Evolutionary conservation across 2,329 filamentous ascomycete genomes (phyloP), one percentile per base, ranked within the genome.

Genomic region (Pseudogymnoascus sp.): DNA sequence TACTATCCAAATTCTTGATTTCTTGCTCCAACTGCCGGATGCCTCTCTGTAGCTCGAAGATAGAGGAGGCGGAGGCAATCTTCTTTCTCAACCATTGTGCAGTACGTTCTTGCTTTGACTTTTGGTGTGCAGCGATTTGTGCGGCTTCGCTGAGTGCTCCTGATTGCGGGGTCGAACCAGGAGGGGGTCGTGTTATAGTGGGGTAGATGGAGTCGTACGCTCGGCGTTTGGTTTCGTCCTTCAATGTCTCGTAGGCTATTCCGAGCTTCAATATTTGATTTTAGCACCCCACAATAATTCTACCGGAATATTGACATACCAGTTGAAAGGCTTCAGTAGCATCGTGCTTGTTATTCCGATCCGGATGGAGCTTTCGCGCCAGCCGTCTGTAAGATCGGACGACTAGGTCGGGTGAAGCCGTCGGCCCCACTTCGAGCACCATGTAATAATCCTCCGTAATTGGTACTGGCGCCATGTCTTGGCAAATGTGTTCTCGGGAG

Each of bases 211-310:
- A 63, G 55, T 76, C 70, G 67, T 76, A 76, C 7, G 30, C 61
- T 65, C 66, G 67, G 11, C 74, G 73, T 65, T 69, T 66, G 41
- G 4, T 61, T 63, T 67, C 67, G 60, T 75, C 70, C 22, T 70
- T 72, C 52, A 75, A 66, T n/a, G 72, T 75, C 61, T 75, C 72
- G 62, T 75, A 75, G 35, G 74, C 74, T 66, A 38, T 60, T 60
- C 38, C 64, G 19, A 76, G 69, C 74, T 76, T 62, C 19, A 61
- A 62, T 42, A 35, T 41, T 39, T 42, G 2, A 55, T 49, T 52
- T 62, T 42, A 63, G 61, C n/a, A 60, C n/a, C 23, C 9, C 25
- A 36, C 28, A 36, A 58, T 59, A 36, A 58, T 59, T 60, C 63
- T 9, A 12, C 12, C 11, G 6, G 52, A 59, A 60, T 61, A 58